Conservation (phyloP, 2,329 filamentous ascomycete species). For the Xylariaceae sp. region DNA sequence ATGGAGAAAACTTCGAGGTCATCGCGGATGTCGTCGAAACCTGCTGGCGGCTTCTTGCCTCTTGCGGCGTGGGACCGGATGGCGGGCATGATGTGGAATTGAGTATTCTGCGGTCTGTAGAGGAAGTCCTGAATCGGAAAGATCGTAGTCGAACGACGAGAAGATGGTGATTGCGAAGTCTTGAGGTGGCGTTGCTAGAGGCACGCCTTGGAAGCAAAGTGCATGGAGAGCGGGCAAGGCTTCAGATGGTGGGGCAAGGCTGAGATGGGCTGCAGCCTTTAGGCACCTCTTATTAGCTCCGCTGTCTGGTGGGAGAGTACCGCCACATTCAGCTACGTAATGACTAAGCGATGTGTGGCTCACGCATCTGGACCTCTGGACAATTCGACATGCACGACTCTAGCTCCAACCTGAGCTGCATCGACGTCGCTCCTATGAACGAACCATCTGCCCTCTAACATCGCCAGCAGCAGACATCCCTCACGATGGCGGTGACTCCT, state of each 20-base stretch:
- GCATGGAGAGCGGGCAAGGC: background rate
- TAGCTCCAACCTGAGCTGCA: slow-evolving; percentile 23
- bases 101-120: slow-evolving; percentile 9
- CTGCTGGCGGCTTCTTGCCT: slow-evolving; percentile 79
- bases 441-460: slow-evolving; percentile 22
- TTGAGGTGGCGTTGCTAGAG: too few species aligned
- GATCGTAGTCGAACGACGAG: background rate
- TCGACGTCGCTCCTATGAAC: slow-evolving; percentile 29
- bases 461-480: slow-evolving; percentile 36
- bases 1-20: slow-evolving; percentile 81
- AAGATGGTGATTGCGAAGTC: background rate
- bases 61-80: slow-evolving; percentile 68
- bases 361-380: slow-evolving; percentile 11
- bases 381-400: slow-evolving; percentile 13
- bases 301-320: slow-evolving; percentile 1
- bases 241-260: slow-evolving; percentile 31
- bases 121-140: background rate
- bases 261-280: slow-evolving; percentile 14
- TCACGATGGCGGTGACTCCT: slow-evolving; percentile 81
- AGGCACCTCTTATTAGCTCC: background rate
- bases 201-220: too few species aligned
- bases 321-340: slow-evolving; percentile 4
- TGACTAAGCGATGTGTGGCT: slow-evolving; percentile 28
- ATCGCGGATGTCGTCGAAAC: slow-evolving; percentile 85
- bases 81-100: slow-evolving; percentile 57